Conservation (phyloP, 2,329 filamentous ascomycete genomes). For the Lasiodiplodia theobromae region DNA sequence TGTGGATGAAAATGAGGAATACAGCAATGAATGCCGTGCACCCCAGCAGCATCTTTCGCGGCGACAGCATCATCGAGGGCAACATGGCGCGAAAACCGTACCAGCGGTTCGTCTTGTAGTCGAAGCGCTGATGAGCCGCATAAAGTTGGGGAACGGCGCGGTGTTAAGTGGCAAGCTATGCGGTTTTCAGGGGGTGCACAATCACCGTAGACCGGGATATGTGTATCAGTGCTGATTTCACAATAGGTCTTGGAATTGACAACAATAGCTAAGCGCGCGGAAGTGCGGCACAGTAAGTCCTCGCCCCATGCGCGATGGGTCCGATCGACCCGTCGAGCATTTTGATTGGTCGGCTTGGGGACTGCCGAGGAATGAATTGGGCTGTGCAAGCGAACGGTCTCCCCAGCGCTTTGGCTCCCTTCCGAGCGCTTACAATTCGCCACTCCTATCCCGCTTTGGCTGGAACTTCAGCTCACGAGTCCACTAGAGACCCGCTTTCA, state of each 20-base stretch:
- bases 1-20: slow-evolving; percentile 40
- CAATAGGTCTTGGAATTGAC: background rate
- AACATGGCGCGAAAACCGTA: background rate
- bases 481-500: too few relatives aligned
- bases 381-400: background rate
- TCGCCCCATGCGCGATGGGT: background rate
- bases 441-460: background rate
- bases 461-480: too few relatives aligned
- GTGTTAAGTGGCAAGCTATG: background rate
- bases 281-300: slow-evolving; percentile 4
- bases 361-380: background rate
- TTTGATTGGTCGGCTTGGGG: background rate
- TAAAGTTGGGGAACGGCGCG: background rate
- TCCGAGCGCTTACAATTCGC: background rate
- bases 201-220: background rate
- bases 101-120: background rate
- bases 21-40: slow-evolving; percentile 37
- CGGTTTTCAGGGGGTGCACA: background rate
- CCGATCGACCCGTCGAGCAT: background rate
- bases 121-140: background rate
- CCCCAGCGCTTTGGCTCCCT: background rate
- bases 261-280: slow-evolving; percentile 1
- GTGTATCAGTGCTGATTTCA: background rate
- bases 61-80: background rate
- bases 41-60: background rate